Conservation (phyloP, 345 rosid species). For the Erodium maritimum region DNA sequence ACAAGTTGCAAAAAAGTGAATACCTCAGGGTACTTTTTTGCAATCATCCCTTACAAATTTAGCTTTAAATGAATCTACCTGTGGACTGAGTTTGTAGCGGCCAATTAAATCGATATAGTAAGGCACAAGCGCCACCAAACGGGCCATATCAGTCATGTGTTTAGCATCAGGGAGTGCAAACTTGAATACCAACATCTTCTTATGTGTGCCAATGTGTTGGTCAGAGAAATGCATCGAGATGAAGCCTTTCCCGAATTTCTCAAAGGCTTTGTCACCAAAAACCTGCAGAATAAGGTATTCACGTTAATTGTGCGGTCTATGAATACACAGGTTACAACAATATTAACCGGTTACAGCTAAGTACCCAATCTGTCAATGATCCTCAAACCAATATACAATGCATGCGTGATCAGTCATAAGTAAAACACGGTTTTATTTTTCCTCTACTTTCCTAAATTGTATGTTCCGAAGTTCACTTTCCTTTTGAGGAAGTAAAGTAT, state of each 20-base stretch:
- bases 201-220: constrained; percentile 64
- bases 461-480: no score
- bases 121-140: constrained; percentile 72
- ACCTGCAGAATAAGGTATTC: constrained; percentile 39
- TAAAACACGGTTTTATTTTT: no score
- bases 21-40: no score
- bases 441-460: no score
- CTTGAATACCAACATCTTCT: constrained; percentile 78
- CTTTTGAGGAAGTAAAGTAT: no score
- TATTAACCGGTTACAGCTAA: no score
- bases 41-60: no score
- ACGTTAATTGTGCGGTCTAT: neutral
- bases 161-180: constrained; percentile 77
- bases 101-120: constrained; percentile 89
- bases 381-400: no score
- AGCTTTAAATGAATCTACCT: constrained; percentile 29
- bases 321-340: neutral
- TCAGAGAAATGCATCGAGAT: constrained; percentile 95
- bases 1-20: no score
- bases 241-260: constrained; percentile 78
- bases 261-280: constrained; percentile 83
- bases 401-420: no score
- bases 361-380: no score
- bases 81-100: constrained; percentile 83
- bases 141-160: constrained; percentile 73